These are phyloP conservation scores for Wickerhamiella occidentalis DNA, from an alignment of 805 yeast genomes.

Conservation along the genomic window DNA sequence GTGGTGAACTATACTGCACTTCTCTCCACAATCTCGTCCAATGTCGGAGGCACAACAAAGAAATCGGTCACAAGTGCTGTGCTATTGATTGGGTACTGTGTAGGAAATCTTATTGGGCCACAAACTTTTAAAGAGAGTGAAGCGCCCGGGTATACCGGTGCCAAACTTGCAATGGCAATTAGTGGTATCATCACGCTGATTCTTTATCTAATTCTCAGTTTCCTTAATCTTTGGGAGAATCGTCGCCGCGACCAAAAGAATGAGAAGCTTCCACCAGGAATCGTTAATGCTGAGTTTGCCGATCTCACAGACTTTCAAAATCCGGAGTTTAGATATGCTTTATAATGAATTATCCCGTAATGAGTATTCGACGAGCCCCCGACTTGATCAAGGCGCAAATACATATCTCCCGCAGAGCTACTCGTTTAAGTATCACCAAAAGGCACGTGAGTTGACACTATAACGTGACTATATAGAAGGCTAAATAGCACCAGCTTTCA, in stretches of 20 bases:
- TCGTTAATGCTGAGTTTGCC: conserved; percentile 26
- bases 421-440: conserved; percentile 27
- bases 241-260: conserved; percentile 10
- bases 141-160: conserved; percentile 48
- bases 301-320: conserved; percentile 43
- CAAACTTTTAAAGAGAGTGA: conserved; percentile 48
- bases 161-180: conserved; percentile 44
- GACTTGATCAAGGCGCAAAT: conserved; percentile 33
- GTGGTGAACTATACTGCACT: conserved; percentile 23
- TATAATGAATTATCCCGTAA: too few relatives aligned
- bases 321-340: conserved; percentile 37
- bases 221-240: conserved; percentile 12
- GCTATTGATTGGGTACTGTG: conserved; percentile 51
- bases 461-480: too few relatives aligned
- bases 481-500: too few relatives aligned
- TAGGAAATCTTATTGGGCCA: conserved; percentile 65
- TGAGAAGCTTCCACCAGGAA: conserved; percentile 3
- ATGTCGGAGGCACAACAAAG: conserved; percentile 65
- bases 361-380: too few relatives aligned
- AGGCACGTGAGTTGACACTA: conserved; percentile 18
- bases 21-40: conserved; percentile 26
- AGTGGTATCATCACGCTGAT: conserved; percentile 34
- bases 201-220: conserved; percentile 23
- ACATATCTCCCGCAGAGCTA: conserved; percentile 41
- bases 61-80: conserved; percentile 48